Base-by-base conservation (phyloP, 2,329 filamentous ascomycete genomes). In the Trichocomaceae sp. region DNA sequence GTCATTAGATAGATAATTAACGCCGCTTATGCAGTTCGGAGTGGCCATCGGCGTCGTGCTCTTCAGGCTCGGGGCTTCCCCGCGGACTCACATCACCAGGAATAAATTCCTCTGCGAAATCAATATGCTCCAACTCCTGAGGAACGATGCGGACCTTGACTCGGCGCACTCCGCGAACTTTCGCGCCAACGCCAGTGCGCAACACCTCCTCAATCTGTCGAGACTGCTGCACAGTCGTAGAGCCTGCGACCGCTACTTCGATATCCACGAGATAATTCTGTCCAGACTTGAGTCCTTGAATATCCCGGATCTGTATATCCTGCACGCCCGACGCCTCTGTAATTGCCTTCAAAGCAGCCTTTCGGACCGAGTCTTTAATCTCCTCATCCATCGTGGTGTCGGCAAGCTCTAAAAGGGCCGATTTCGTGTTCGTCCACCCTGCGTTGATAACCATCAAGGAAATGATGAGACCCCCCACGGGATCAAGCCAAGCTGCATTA, bases 261-360 rank as follows among this genome's bases (percentile, higher is more conserved):
- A 99, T 71, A 63, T 97, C 93, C 63, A 97, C 85, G 29, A 97
- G 78, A 69, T 95, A 96, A 74, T 96, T 99, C 71, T 96, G 93
- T 29, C 93, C 93, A 3, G 90, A 93, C 74, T 99, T 99, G 72
- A 96, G 81, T 53, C 93, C 93, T 60, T 90, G 87, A 2, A 97
- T 81, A 45, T 88, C 86, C 45, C 86, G 82, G 46, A 96, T 74
- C 65, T 88, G 83, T 8, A 90, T 79, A 53, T 84, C 74, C 47
- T 81, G 74, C 48, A 81, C 76, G 50, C 80, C 75, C 50, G 86
- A 65, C 15, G 47, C 33, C 5, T 76, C 75, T 15, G 72, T 73
- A 19, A 93, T 72, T 3, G 80, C 83, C 62, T 80, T 82, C 31
- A 75, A 72, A 0, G 83, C 80, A 29, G 89, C 84, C 63, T 82